Base-by-base conservation (phyloP, 1,139 yeast genomes). In the Suhomyces choctaworum region DNA sequence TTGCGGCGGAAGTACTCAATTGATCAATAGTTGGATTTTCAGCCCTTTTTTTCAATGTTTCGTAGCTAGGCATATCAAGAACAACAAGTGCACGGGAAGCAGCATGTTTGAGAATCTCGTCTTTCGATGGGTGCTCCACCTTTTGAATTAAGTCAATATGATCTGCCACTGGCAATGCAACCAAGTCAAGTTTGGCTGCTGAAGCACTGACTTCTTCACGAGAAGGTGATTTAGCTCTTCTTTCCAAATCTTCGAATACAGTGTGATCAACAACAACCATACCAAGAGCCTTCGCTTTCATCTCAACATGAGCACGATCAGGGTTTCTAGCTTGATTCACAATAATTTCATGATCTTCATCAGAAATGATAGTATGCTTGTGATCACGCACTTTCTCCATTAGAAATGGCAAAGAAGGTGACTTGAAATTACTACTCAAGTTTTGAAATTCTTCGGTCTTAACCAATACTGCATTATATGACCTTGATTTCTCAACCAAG, bases 401-500 rank as follows among this genome's bases (percentile, higher is more conserved):
- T 13, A 37, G 32, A 31, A 32, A 34, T 15, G 19, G 25, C 13
- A 31, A 16, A 1, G 32, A 15, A 3, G 40, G 40, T 4, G 29
- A 15, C n/a, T 26, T 17, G 4, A 31, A 10, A 4, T 26, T 29
- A 5, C 48, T 44, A n/a, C 41, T 42, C 38, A 58, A 46, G 16
- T 42, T 40, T 3, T 44, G 40, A n/a, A 54, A 46, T n/a, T 46
- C 49, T 5, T 47, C 49, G 24, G 50, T 50, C 16, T 56, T 46
- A 16, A 59, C 42, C 15, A 58, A 31, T 10, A 50, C 50, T 31
- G 40, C 47, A 2, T 60, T 59, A 7, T 34, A 33, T 4, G 22
- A 27, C 8, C 32, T 34, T 7, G 51, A 60, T 19, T 50, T 50
- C 11, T 38, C 34, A 5, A 39, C 37, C 10, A 66, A 31, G 32